Percentiles rank a stretch among this genome's conserved stretches.
These are phyloP conservation scores for Stephanodiscus minutulus DNA, from an alignment of 108 stramenopile species.

Conservation along the genomic window DNA sequence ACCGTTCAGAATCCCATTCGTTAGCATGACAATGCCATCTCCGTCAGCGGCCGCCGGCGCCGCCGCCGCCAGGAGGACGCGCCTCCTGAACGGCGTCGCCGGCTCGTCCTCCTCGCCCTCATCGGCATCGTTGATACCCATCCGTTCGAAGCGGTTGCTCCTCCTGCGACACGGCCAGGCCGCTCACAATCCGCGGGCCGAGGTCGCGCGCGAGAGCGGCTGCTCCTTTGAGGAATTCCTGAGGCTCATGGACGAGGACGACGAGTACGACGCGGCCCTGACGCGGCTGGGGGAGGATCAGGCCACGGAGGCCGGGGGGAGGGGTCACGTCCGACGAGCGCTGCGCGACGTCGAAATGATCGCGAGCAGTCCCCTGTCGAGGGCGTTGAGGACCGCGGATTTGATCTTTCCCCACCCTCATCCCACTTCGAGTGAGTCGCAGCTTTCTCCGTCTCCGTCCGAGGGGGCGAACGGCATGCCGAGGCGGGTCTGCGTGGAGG, in stretches of 20 bases:
- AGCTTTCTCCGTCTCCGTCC: too few species aligned
- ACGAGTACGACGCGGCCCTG: slow-evolving; percentile 64
- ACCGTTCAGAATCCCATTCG: too few species aligned
- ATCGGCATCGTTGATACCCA: too few species aligned
- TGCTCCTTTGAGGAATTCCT: slow-evolving; percentile 75
- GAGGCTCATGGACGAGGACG: slow-evolving; percentile 72
- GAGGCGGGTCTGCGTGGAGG: slow-evolving; percentile 53
- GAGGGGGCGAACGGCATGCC: neutral
- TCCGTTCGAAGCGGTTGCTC: slow-evolving; percentile 43
- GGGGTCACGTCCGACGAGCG: slow-evolving; percentile 12
- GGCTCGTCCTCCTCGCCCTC: too few species aligned
- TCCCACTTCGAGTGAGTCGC: neutral
- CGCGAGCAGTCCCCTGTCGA: slow-evolving; percentile 38
- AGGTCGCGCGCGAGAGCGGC: slow-evolving; percentile 61
- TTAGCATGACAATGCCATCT: too few species aligned
- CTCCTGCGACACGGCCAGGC: slow-evolving; percentile 82
- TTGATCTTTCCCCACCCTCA: slow-evolving; percentile 2
- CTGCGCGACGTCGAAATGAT: slow-evolving; percentile 39
- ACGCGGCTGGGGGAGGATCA: slow-evolving; percentile 67
- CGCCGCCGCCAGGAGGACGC: too few species aligned
- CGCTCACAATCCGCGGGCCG: slow-evolving; percentile 80
- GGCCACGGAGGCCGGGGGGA: slow-evolving; percentile 34
- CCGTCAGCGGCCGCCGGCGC: too few species aligned
- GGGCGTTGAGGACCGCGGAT: slow-evolving; percentile 45
- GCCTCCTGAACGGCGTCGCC: too few species aligned